phyloP scores from a whole-genome alignment of 352 stramenopile genomes.

The Phytophthora tentaculata region DNA sequence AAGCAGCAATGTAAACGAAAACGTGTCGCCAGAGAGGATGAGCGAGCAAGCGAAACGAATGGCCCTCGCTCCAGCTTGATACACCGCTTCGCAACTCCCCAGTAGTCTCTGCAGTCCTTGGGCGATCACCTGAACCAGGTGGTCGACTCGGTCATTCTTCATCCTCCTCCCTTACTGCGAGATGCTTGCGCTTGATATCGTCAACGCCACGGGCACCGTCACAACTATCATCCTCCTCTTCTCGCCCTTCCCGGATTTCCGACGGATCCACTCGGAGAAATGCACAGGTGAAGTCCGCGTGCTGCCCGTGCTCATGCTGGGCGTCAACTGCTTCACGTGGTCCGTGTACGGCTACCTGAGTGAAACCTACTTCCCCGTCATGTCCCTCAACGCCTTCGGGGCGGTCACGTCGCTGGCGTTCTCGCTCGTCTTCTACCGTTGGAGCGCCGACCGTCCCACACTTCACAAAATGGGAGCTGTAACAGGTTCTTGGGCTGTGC shows the following conservation, averaged over 20 bases:
- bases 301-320: constrained; percentile 36
- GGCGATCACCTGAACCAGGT: not conserved
- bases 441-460: constrained; percentile 20
- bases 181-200: constrained; percentile 28
- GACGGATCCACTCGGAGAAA: constrained; percentile 37
- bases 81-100: not conserved
- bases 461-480: constrained; percentile 26
- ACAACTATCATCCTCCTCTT: constrained; percentile 36
- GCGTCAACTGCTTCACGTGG: constrained; percentile 45
- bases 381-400: constrained; percentile 37
- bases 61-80: constrained; percentile 8
- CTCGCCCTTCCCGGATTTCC: constrained; percentile 37
- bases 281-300: constrained; percentile 37
- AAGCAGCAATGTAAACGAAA: constrained; percentile 34
- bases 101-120: too few relatives aligned
- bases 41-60: constrained; percentile 27
- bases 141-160: constrained; percentile 9
- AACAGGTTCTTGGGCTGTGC: not conserved
- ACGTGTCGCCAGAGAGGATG: constrained; percentile 33
- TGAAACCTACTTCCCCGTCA: constrained; percentile 35
- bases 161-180: not conserved
- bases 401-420: constrained; percentile 36
- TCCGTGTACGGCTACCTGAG: constrained; percentile 36
- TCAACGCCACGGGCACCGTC: constrained; percentile 31
- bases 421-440: constrained; percentile 39